These are phyloP conservation scores for Thielaviopsis punctulata DNA, from an alignment of 2,329 filamentous ascomycete species.

Conservation along the genomic window DNA sequence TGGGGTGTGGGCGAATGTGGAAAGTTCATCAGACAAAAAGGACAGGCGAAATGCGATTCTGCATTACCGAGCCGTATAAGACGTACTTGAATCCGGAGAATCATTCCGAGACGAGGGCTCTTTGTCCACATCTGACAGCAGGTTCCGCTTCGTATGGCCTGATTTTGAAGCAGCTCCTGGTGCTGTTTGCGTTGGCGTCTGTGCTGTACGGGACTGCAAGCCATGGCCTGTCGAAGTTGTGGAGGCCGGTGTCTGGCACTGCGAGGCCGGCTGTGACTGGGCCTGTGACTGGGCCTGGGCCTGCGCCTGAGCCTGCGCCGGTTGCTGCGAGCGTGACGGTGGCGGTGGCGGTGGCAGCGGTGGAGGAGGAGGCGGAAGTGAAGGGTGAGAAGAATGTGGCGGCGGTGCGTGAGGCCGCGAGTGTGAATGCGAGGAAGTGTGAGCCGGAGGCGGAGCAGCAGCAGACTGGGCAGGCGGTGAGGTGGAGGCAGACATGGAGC, in stretches of 20 bases:
- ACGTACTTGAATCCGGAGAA: conserved; percentile 10
- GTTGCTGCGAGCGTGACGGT: not conserved
- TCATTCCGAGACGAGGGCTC: conserved; percentile 7
- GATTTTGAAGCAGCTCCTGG: not conserved
- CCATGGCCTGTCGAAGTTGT: not conserved
- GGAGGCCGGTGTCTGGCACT: not conserved
- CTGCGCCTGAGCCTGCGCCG: not conserved
- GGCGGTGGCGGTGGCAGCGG: not conserved
- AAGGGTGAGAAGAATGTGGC: not conserved
- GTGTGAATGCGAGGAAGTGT: not conserved
- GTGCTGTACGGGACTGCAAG: conserved; percentile 3
- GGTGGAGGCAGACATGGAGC: not conserved
- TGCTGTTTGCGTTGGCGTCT: not conserved
- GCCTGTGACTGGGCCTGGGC: not conserved
- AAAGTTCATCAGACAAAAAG: not conserved
- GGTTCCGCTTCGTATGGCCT: not conserved
- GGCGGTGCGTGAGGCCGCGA: not conserved
- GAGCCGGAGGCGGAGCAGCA: too few relatives aligned
- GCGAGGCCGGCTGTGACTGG: not conserved
- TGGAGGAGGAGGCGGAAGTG: not conserved
- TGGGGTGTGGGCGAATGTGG: not conserved
- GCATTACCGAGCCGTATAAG: not conserved
- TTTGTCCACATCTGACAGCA: not conserved
- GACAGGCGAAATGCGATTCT: not conserved
- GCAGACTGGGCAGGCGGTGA: not conserved